Evolutionary conservation across 2,329 filamentous ascomycete species (phyloP), one percentile per base, ranked within the genome.

Genomic region (Penicillium janthinellum): DNA sequence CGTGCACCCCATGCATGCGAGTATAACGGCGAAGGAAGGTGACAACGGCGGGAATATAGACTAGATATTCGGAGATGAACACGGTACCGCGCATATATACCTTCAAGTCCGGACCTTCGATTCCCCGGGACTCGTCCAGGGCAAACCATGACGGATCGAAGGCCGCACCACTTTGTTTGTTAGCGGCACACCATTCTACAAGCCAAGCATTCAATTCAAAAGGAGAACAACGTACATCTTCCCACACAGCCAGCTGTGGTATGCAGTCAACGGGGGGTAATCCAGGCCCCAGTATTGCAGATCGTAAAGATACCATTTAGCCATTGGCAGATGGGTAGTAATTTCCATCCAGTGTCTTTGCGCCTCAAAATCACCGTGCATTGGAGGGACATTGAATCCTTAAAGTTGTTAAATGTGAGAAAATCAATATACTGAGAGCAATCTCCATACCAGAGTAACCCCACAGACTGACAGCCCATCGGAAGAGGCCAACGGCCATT

Each of bases 321-420:
- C 95, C 39, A 96, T 83, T 14, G 95, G 95, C 1, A 99, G 82
- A 60, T 96, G 87, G 8, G 87, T 90, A 1, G 95, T 97, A 65
- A 99, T 83, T 73, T 99, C 95, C 93, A 99, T 96, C 95, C 95
- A 99, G 77, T 99, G 95, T 69, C 95, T 83, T 76, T 99, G 95
- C 3, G 96, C 95, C 80, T 99, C 95, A 78, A 96, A 99, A 77
- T 99, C 95, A 66, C 95, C 95, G 72, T 93, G 90, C 87, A 97
- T 92, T 5, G 95, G 95, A 38, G 93, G 93, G 61, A 86, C 86
- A 60, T 89, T 82, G 71, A 89, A 90, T 57, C 94, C 90, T 92
- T 62, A 2, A 41, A 28, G 48, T 4, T 57, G 47, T 64, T 35
- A 70, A 56, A 55, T 6, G 10, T 5, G 14, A 10, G 54, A 42